A percentile compares a stretch with the other conserved stretches of the same genome.
phyloP scores from a whole-genome alignment of 2,329 filamentous ascomycete genomes.

The Macrophomina pseudophaseolina region DNA sequence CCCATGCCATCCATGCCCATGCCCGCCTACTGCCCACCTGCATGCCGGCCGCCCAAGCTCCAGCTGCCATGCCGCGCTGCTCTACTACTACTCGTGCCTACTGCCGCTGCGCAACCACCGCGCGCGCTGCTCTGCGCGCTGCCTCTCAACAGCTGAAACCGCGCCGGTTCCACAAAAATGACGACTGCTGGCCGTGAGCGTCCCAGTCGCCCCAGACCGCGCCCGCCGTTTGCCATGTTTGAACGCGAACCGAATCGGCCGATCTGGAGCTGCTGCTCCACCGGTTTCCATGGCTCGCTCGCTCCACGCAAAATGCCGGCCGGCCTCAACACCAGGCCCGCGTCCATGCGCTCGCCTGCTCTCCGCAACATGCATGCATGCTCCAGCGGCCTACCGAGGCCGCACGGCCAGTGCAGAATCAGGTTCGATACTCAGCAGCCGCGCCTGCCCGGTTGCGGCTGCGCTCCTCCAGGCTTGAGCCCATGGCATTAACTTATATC shows the following conservation, averaged over 20 bases:
- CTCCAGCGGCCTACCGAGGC: slow-evolving; percentile 14
- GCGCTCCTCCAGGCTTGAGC: slow-evolving; percentile 18
- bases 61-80: neutral
- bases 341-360: slow-evolving; percentile 1
- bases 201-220: slow-evolving; percentile 1
- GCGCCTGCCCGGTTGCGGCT: slow-evolving; percentile 5
- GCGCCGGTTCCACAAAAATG: slow-evolving; percentile 21
- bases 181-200: slow-evolving; percentile 11
- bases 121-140: no score
- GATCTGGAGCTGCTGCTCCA: slow-evolving; percentile 18
- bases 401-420: neutral
- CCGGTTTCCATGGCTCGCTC: slow-evolving; percentile 3
- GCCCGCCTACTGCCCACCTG: neutral
- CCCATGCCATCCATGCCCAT: neutral
- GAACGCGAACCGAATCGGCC: slow-evolving; percentile 2
- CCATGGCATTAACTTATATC: slow-evolving; percentile 12
- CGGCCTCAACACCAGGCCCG: slow-evolving; percentile 16
- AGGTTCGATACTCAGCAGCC: neutral
- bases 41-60: neutral
- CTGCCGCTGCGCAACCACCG: neutral
- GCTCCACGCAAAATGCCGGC: slow-evolving; percentile 10
- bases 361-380: slow-evolving; percentile 6
- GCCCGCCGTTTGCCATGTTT: slow-evolving; percentile 5
- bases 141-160: slow-evolving; percentile 19
- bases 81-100: neutral